These are phyloP conservation scores for Penicillium flavigenum DNA, from an alignment of 495 filamentous ascomycete species.

Conservation along the genomic window DNA sequence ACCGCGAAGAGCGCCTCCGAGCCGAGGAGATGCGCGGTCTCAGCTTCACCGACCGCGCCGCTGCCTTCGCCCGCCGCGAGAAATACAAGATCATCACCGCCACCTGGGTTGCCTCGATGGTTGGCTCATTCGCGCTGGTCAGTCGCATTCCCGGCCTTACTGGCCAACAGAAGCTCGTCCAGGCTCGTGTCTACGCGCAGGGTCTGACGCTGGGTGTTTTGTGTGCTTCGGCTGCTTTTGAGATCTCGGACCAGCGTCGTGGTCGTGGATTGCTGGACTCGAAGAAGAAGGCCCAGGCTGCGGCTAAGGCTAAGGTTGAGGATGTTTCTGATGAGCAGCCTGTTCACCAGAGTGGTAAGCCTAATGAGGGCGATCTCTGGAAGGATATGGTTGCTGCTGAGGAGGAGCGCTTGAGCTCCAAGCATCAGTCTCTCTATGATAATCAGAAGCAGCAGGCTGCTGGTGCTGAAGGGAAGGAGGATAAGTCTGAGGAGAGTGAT, in stretches of 20 bases:
- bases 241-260: slow-evolving; percentile 76
- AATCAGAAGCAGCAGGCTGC: slow-evolving; percentile 26
- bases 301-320: neutral
- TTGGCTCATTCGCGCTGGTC: slow-evolving; percentile 70
- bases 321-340: slow-evolving; percentile 57
- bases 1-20: slow-evolving; percentile 55
- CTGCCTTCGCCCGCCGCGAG: slow-evolving; percentile 69
- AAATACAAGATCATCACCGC: slow-evolving; percentile 85
- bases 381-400: slow-evolving; percentile 81
- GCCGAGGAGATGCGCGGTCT: slow-evolving; percentile 50
- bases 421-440: slow-evolving; percentile 49
- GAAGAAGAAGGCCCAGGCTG: slow-evolving; percentile 46
- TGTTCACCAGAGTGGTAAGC: slow-evolving; percentile 55
- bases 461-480: slow-evolving; percentile 18
- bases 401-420: slow-evolving; percentile 62
- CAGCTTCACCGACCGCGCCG: slow-evolving; percentile 52
- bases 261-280: slow-evolving; percentile 58
- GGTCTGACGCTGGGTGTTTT: slow-evolving; percentile 87
- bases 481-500: slow-evolving; percentile 16
- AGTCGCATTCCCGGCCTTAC: slow-evolving; percentile 74
- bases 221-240: slow-evolving; percentile 82
- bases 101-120: slow-evolving; percentile 84
- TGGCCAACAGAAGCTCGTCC: slow-evolving; percentile 86
- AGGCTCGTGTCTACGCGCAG: slow-evolving; percentile 98
- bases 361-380: slow-evolving; percentile 83